Conservation (phyloP, 176 grass and related monocot species). For the bread wheat (Triticum aestivum) region DNA sequence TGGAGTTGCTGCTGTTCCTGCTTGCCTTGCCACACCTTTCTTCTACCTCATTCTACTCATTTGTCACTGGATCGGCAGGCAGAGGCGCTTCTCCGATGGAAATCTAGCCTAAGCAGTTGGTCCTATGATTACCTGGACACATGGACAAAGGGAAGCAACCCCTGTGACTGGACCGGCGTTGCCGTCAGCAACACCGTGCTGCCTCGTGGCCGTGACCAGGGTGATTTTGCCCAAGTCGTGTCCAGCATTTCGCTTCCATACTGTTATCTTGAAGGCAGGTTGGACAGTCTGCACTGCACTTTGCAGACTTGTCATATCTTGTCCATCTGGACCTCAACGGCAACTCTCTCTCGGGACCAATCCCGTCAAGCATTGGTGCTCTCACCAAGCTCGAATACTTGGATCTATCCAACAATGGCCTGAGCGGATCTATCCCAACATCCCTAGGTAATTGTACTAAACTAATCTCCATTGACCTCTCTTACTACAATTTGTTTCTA, state of each 20-base stretch:
- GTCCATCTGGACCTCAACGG: no score
- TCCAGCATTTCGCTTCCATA: accelerated
- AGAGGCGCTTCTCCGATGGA: not conserved
- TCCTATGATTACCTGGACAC: no score
- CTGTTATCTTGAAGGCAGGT: not conserved
- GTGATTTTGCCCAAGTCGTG: no score
- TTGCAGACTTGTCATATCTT: no score
- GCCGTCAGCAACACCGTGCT: not conserved
- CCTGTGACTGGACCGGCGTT: not conserved
- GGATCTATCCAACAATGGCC: not conserved
- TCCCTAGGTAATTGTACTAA: not conserved
- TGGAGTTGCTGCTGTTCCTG: no score
- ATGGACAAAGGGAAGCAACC: not conserved
- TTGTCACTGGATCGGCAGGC: not conserved
- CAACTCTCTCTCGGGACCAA: not conserved
- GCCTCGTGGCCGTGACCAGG: not conserved
- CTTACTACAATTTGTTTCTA: no score
- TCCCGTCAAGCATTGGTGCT: not conserved
- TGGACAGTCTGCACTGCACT: no score
- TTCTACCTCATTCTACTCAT: no score
- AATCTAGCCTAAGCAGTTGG: not conserved
- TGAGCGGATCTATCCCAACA: not conserved
- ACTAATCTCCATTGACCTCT: no score
- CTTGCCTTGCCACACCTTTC: not conserved
- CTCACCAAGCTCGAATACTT: not conserved